These are phyloP conservation scores for Metschnikowia reukaufii DNA, from an alignment of 805 yeast genomes.

Conservation along the genomic window DNA sequence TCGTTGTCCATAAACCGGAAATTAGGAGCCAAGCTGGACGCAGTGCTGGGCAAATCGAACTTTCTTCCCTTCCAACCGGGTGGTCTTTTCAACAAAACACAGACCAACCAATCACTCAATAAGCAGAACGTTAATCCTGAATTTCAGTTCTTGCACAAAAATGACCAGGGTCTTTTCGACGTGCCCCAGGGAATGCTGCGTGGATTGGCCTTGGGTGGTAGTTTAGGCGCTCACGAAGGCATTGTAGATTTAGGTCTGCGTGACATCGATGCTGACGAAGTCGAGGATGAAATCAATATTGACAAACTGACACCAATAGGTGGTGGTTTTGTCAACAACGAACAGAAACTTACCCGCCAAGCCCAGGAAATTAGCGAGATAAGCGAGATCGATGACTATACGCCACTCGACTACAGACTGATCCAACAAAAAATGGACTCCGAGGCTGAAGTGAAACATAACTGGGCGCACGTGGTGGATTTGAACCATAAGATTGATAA, in stretches of 20 bases:
- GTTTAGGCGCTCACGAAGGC: conserved; percentile 4
- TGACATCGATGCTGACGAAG: conserved; percentile 8
- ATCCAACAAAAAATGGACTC: conserved; percentile 24
- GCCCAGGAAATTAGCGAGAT: conserved; percentile 11
- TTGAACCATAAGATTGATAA: conserved; percentile 79
- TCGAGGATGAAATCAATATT: not conserved
- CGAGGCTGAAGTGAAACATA: conserved; percentile 42
- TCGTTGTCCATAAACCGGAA: conserved; percentile 74
- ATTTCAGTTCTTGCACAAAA: conserved; percentile 54
- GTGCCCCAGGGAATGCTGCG: conserved; percentile 79
- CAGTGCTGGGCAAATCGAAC: conserved; percentile 66
- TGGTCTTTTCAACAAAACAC: conserved; percentile 47
- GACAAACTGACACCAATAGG: too few species aligned
- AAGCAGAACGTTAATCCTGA: conserved; percentile 15
- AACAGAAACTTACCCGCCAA: too few species aligned
- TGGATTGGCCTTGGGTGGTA: conserved; percentile 49
- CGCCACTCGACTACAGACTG: conserved; percentile 35
- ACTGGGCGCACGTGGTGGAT: conserved; percentile 97
- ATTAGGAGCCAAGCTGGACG: conserved; percentile 58
- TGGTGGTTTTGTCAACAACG: too few species aligned
- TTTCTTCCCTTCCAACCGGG: conserved; percentile 93
- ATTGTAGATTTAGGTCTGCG: conserved; percentile 10
- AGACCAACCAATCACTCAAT: conserved; percentile 18
- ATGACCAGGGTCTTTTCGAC: conserved; percentile 72
- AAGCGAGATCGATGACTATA: conserved; percentile 48